phyloP scores from a whole-genome alignment of 176 grass and related monocot species.

The Bolboschoenus planiculmis region DNA sequence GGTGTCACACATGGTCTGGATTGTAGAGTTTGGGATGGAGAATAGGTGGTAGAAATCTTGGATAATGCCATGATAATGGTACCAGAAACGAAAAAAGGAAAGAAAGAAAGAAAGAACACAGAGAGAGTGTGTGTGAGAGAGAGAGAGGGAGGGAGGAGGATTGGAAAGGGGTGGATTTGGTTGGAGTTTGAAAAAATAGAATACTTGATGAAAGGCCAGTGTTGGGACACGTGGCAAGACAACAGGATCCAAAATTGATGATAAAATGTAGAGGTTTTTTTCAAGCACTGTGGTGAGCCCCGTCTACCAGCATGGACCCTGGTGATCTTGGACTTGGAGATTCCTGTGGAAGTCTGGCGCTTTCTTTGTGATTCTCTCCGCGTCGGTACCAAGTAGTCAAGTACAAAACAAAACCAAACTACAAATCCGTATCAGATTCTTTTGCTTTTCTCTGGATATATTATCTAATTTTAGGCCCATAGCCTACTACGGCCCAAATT shows the following conservation, averaged over 20 bases:
- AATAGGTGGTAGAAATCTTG: slow-evolving; percentile 25
- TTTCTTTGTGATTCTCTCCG: background rate
- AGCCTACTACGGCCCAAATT: background rate
- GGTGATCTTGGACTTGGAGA: background rate
- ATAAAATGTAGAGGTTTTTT: background rate
- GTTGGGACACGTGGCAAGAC: slow-evolving; percentile 26
- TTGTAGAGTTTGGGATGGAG: slow-evolving; percentile 9
- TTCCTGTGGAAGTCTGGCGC: background rate
- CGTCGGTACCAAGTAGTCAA: background rate
- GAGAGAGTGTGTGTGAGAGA: background rate
- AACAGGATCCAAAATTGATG: slow-evolving; percentile 6
- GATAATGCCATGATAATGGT: slow-evolving; percentile 26
- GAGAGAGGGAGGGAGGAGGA: background rate
- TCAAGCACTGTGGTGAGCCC: background rate
- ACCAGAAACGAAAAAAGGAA: background rate
- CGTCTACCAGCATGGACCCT: background rate
- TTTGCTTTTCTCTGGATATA: background rate
- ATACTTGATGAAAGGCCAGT: background rate
- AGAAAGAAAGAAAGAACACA: background rate
- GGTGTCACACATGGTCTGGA: slow-evolving; percentile 8
- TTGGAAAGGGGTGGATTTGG: slow-evolving; percentile 18
- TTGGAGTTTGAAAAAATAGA: slow-evolving; percentile 7
- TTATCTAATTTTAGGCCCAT: background rate
- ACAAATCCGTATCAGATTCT: background rate
- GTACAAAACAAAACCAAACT: too few relatives aligned